Conservation (phyloP, 495 filamentous ascomycete genomes). For the Penicillium subrubescens region DNA sequence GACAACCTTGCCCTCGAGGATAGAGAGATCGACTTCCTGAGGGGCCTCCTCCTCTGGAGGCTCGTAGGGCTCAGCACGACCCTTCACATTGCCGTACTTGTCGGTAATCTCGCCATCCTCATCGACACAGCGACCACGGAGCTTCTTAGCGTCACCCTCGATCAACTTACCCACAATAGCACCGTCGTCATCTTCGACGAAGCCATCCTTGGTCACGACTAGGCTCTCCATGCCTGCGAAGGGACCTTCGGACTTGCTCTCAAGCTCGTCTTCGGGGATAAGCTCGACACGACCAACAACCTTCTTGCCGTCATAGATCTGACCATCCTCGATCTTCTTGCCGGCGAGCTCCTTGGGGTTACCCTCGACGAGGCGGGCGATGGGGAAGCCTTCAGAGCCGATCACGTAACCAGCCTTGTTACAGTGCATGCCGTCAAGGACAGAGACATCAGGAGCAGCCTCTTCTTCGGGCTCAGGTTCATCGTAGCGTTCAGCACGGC, state of each 20-base stretch:
- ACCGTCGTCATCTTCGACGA: constrained; percentile 68
- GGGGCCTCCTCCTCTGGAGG: constrained; percentile 53
- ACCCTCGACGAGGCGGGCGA: constrained; percentile 70
- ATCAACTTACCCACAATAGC: constrained; percentile 71
- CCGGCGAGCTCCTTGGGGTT: constrained; percentile 67
- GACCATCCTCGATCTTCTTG: constrained; percentile 69
- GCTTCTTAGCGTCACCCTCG: constrained; percentile 74
- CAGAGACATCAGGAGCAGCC: constrained; percentile 56
- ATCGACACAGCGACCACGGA: constrained; percentile 77
- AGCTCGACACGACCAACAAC: constrained; percentile 74
- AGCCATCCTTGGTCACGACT: constrained; percentile 67
- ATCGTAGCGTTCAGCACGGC: constrained; percentile 60
- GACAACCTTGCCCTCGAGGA: constrained; percentile 77
- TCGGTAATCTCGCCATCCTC: constrained; percentile 84
- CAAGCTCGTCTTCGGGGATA: constrained; percentile 71
- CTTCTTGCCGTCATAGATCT: constrained; percentile 74
- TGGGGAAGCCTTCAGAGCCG: constrained; percentile 66
- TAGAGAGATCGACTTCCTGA: constrained; percentile 60
- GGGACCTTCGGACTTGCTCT: constrained; percentile 67
- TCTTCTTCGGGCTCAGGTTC: constrained; percentile 45
- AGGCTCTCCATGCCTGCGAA: constrained; percentile 77
- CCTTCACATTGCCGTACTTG: constrained; percentile 76
- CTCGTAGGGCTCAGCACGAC: constrained; percentile 72
- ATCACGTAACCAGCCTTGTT: constrained; percentile 84
- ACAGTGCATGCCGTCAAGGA: constrained; percentile 65